Evolutionary conservation across 495 filamentous ascomycete genomes (phyloP).

Genomic region (Neurospora sp.): DNA sequence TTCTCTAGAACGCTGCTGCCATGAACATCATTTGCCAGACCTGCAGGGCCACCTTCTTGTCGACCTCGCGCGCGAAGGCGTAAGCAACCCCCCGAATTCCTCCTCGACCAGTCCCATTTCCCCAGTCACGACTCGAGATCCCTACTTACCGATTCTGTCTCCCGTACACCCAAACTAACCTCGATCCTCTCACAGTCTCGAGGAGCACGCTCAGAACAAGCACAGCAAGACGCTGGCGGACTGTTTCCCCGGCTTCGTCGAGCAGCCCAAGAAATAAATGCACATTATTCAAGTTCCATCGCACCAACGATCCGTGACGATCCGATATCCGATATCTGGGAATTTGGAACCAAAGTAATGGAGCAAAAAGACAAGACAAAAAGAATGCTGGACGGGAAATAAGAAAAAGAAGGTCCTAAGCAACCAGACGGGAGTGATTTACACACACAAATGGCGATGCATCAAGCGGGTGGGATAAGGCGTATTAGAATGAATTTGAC

Average conservation of each 20-base stretch:
- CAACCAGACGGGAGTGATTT: neutral
- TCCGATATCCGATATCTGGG: neutral
- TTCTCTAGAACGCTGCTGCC: slow-evolving; percentile 36
- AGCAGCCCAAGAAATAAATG: neutral
- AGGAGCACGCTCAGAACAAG: slow-evolving; percentile 45
- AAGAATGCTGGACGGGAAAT: neutral
- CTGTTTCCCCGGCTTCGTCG: slow-evolving; percentile 41
- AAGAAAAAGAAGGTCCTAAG: neutral
- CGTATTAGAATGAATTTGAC: neutral
- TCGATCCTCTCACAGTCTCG: slow-evolving; percentile 22
- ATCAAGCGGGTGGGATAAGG: neutral
- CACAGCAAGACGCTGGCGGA: slow-evolving; percentile 41
- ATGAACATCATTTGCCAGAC: slow-evolving; percentile 46
- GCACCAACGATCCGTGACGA: neutral
- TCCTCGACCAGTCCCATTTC: neutral
- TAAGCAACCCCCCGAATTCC: slow-evolving; percentile 20
- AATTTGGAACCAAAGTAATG: neutral
- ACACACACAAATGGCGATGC: neutral
- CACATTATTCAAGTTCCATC: neutral
- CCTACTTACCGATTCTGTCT: neutral
- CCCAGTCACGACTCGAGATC: neutral
- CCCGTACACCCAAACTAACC: slow-evolving; percentile 4
- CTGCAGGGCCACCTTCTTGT: slow-evolving; percentile 48
- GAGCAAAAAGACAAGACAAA: neutral
- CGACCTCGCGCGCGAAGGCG: slow-evolving; percentile 43